phyloP scores from a whole-genome alignment of 495 filamentous ascomycete species.

The Aspergillus sclerotioniger region DNA sequence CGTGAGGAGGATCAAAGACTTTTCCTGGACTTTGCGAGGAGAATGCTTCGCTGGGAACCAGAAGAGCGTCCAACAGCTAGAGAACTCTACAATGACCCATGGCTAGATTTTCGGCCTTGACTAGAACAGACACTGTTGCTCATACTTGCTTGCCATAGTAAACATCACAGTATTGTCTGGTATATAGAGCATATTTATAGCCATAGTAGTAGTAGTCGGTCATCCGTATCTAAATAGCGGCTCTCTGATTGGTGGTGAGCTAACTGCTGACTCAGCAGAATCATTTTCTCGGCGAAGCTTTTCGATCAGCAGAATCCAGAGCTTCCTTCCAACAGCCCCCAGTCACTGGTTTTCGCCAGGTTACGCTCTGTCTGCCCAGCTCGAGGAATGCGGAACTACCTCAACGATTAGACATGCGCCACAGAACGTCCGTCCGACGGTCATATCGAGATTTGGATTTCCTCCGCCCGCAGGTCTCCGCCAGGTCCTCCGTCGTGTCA shows the following conservation, averaged over 20 bases:
- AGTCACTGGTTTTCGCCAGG: not conserved
- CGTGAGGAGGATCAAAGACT: conserved; percentile 28
- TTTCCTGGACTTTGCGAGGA: conserved; percentile 30
- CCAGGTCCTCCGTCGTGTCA: conserved; percentile 38
- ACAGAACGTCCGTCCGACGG: conserved; percentile 26
- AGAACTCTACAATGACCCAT: conserved; percentile 27
- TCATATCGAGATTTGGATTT: conserved; percentile 36
- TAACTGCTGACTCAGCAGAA: conserved; percentile 25
- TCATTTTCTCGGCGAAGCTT: conserved; percentile 6
- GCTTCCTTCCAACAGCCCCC: not conserved
- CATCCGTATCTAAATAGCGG: conserved; percentile 10
- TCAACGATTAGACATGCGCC: conserved; percentile 40
- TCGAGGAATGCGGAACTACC: conserved; percentile 21
- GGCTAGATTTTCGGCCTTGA: conserved; percentile 13
- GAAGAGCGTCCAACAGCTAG: conserved; percentile 29
- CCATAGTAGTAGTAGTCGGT: too few relatives aligned
- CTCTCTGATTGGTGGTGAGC: conserved; percentile 17
- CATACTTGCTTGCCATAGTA: too few relatives aligned
- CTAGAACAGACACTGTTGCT: not conserved
- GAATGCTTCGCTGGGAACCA: conserved; percentile 33
- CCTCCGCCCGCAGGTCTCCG: conserved; percentile 27
- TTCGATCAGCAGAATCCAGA: not conserved
- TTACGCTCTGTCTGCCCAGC: not conserved
- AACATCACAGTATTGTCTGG: too few relatives aligned
- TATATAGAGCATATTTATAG: too few relatives aligned